These are phyloP conservation scores for Podaxis rugospora DNA, from an alignment of 768 basidiomycete species.

Conservation along the genomic window DNA sequence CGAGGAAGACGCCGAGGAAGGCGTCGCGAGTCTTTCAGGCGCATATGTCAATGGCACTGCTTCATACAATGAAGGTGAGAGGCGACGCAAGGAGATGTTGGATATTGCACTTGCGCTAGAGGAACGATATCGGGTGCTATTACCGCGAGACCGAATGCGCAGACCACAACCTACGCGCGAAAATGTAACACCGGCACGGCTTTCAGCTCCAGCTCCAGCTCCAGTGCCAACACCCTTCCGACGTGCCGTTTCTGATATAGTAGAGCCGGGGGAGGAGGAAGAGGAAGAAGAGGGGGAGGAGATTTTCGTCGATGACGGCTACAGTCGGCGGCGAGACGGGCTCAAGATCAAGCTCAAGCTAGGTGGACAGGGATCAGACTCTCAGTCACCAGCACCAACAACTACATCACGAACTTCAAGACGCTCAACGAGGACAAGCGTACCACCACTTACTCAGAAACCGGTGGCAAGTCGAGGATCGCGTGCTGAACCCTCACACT, in stretches of 20 bases:
- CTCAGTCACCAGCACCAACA: conserved; percentile 4
- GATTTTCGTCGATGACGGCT: background rate
- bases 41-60: conserved; percentile 32
- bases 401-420: conserved; percentile 3
- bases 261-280: background rate
- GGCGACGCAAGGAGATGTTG: conserved; percentile 70
- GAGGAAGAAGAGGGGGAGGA: conserved; percentile 2
- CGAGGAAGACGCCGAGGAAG: conserved; percentile 22
- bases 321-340: background rate
- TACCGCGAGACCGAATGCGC: conserved; percentile 58
- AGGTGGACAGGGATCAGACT: background rate
- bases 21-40: conserved; percentile 22
- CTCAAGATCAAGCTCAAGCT: conserved; percentile 4
- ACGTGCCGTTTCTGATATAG: background rate
- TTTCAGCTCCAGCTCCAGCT: background rate
- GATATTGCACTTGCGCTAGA: conserved; percentile 62
- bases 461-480: background rate
- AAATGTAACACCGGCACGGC: background rate
- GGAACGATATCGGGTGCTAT: conserved; percentile 68
- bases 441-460: background rate
- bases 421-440: background rate
- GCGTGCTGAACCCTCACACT: background rate
- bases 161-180: conserved; percentile 17
- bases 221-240: conserved; percentile 34
- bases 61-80: conserved; percentile 60